Base-by-base conservation (phyloP, 306 rosid genomes). In the Cicer bijugum region DNA sequence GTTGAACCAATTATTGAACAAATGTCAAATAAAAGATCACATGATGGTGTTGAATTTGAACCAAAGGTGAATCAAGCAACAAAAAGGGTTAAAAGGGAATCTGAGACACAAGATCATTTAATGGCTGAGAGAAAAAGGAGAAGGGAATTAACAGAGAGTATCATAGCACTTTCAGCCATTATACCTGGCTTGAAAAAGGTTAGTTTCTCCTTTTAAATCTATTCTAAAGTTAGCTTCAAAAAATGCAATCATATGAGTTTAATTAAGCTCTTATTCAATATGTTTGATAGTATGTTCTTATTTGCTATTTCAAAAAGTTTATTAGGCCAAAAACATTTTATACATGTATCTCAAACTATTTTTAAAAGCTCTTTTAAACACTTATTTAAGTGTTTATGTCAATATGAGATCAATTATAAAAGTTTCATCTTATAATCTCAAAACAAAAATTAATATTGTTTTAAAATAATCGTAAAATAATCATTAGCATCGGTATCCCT, bases 111-210 rank as follows among this genome's bases (percentile, higher is more conserved):
- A 6, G 74, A 67, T 48, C 79, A 80, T 7, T 73, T 74, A 4
- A 46, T 80, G 69, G 83, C 83, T 7, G 79, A 80, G 75, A 80
- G 83, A 65, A 74, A 42, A 60, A 74, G 83, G 19, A 80, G 83
- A 17, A 46, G 55, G 50, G 79, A 80, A 8, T 72, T 80, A 14
- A 80, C 79, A 1, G 43, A 55, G 35, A 57, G 23, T 40, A 67
- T 80, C 63, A 80, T 80, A 37, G 57, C 69, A 20, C 83, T 74
- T 66, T 80, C 83, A 38, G 79, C 83, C 7, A 67, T 67, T 15
- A 80, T 80, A 19, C 83, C 83, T 28, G 83, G 83, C 5, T 67
- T 80, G 75, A 80, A 74, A 62, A 80, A 74, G 83, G 83, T 68
- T 6, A 58, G 74, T 37, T 39, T 69, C 62, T 51, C 33, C 20